These are phyloP conservation scores for Golovinomyces cichoracearum DNA, from an alignment of 2,329 filamentous ascomycete genomes.

Conservation along the genomic window DNA sequence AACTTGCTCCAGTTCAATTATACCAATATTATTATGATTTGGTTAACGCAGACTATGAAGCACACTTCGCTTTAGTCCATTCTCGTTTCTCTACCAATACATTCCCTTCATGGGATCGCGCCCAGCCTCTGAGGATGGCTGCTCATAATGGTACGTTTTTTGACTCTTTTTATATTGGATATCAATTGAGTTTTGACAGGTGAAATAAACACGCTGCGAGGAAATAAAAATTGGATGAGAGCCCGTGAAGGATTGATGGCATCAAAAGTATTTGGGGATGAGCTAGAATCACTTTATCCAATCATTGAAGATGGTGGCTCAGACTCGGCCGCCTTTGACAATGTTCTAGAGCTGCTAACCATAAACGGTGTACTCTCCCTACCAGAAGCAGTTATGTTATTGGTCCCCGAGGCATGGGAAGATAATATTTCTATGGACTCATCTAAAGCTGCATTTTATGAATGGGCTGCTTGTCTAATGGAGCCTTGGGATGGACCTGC, in stretches of 20 bases:
- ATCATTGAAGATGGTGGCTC: conserved; percentile 93
- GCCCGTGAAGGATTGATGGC: conserved; percentile 86
- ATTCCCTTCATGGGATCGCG: conserved; percentile 94
- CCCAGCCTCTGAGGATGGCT: conserved; percentile 84
- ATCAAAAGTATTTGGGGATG: conserved; percentile 75
- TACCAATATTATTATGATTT: conserved; percentile 97
- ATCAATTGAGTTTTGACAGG: conserved; percentile 17
- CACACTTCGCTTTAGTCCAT: conserved; percentile 87
- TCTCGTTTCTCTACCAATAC: conserved; percentile 97
- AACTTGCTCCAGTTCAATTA: conserved; percentile 78
- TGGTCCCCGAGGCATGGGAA: conserved; percentile 97
- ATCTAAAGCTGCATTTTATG: conserved; percentile 89
- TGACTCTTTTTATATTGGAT: conserved; percentile 8
- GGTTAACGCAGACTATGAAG: conserved; percentile 90
- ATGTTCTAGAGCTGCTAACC: conserved; percentile 74
- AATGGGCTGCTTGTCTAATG: conserved; percentile 97
- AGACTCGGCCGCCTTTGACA: conserved; percentile 91
- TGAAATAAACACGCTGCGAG: conserved; percentile 90
- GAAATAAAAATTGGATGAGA: conserved; percentile 99
- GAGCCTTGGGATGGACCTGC: conserved; percentile 95
- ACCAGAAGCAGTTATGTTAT: conserved; percentile 91
- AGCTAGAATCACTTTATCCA: conserved; percentile 72
- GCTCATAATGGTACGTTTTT: conserved; percentile 56
- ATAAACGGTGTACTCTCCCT: conserved; percentile 91
- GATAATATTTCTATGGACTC: conserved; percentile 79